These are phyloP conservation scores for Acacia acuminata DNA, from an alignment of 306 rosid genomes.

Conservation along the genomic window DNA sequence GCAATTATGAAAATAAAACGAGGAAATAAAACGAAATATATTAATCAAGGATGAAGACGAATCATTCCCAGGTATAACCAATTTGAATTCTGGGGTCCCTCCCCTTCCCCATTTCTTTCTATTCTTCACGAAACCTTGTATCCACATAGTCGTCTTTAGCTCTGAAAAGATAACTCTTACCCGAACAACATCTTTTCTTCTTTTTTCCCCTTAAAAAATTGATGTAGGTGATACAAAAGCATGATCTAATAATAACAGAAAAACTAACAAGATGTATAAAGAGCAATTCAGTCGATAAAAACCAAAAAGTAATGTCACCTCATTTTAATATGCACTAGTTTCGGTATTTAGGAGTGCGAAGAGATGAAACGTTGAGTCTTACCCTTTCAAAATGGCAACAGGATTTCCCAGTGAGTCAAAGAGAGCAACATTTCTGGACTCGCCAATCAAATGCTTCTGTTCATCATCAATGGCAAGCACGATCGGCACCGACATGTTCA, in stretches of 20 bases:
- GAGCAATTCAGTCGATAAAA: neutral
- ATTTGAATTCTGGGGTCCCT: neutral
- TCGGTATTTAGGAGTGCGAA: neutral
- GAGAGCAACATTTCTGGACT: slow-evolving; percentile 72
- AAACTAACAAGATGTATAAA: too few species aligned
- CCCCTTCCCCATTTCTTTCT: neutral
- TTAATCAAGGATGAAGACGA: neutral
- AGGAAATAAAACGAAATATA: neutral
- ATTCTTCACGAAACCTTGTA: neutral
- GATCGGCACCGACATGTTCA: slow-evolving; percentile 93
- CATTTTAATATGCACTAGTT: neutral
- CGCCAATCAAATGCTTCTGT: slow-evolving; percentile 71
- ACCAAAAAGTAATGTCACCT: neutral
- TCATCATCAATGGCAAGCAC: slow-evolving; percentile 85
- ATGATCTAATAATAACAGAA: too few species aligned
- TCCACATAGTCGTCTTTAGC: neutral
- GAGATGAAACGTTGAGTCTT: slow-evolving; percentile 15
- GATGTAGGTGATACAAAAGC: too few species aligned
- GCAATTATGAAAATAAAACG: neutral
- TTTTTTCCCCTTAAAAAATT: too few species aligned
- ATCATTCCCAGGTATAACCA: neutral
- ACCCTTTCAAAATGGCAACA: slow-evolving; percentile 87
- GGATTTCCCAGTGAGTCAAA: slow-evolving; percentile 65
- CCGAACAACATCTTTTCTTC: neutral
- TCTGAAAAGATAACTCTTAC: neutral